Base-by-base conservation (phyloP, 108 stramenopile species). In the Skeletonema tropicum region DNA sequence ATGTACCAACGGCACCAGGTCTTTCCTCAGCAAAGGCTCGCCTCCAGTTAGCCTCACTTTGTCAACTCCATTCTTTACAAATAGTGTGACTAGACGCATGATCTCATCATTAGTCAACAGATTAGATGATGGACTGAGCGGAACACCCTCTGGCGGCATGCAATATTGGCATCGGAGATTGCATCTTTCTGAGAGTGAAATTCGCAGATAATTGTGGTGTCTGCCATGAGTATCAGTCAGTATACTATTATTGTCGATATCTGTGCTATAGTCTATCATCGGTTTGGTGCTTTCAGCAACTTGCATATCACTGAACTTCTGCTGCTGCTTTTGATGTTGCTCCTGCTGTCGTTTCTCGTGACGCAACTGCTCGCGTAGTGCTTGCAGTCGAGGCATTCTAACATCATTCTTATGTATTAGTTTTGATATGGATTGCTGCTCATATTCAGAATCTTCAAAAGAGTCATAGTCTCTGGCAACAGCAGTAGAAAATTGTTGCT, bases 131-230 rank as follows among this genome's bases (percentile, higher is more conserved):
- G 89, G 90, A 39, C 88, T 86, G 31, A 89, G 66, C 26, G 92
- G 89, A 9, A 98, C 96, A 41, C 98, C 99, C 29, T 98, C 92
- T 55, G 86, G 91, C 5, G 99, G 99, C 99, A 99, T 99, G 86
- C 99, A 99, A 70, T 99, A 99, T 39, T 76, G 79, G 82, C 99
- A 99, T 21, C 98, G 84, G 48, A 99, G 81, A 71, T 99, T 99
- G 86, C 97, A 99, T 45, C 96, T 90, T 83, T 99, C 98, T n/a
- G 95, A 88, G 39, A 98, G 84, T 5, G 96, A 97, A 48, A 99
- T 92, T 68, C 98, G 91, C 33, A 99, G 75, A 75, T 99, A 99
- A 73, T 89, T 92, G 75, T 99, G 99, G 39, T 82, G 80, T 65
- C 99, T 88, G 5, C 92, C 89, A 66, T 93, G 95, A 6, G 74